These are phyloP conservation scores for Nothophytophthora sp. DNA, from an alignment of 352 stramenopile genomes.

Conservation along the genomic window DNA sequence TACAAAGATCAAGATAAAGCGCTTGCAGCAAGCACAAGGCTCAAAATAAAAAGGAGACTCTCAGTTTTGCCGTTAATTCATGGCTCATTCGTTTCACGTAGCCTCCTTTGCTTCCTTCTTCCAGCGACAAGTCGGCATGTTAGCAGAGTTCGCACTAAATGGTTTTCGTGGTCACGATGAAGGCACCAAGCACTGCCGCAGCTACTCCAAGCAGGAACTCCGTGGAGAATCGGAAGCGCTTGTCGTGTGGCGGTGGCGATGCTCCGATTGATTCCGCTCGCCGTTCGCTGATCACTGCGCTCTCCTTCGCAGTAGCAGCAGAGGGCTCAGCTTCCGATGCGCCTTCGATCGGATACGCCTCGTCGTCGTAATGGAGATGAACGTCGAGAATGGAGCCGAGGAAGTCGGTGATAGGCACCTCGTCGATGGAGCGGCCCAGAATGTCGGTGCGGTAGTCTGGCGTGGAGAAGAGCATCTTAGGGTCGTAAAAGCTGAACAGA, in stretches of 20 bases:
- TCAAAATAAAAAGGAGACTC: too few relatives aligned
- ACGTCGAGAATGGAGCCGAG: conserved; percentile 89
- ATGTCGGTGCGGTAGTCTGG: conserved; percentile 79
- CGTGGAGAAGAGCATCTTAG: conserved; percentile 81
- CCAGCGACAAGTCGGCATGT: too few relatives aligned
- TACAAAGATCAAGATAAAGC: too few relatives aligned
- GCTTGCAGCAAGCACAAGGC: too few relatives aligned
- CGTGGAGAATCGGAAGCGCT: conserved; percentile 42
- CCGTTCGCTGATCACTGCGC: too few relatives aligned
- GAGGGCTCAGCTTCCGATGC: not conserved
- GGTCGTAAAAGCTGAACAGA: conserved; percentile 85
- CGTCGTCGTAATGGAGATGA: conserved; percentile 67
- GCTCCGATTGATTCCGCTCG: too few relatives aligned
- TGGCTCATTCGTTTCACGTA: too few relatives aligned
- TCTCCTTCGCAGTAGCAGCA: not conserved
- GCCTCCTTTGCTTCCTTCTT: too few relatives aligned
- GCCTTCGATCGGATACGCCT: conserved; percentile 72
- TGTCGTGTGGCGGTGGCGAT: not conserved
- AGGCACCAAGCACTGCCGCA: conserved; percentile 18
- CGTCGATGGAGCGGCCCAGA: conserved; percentile 64
- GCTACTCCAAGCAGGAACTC: conserved; percentile 39
- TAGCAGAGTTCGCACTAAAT: conserved; percentile 25
- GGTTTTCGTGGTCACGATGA: conserved; percentile 40
- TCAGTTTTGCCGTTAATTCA: too few relatives aligned
- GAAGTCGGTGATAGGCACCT: conserved; percentile 87